Base-by-base conservation (phyloP, 1,284 basidiomycete species). In the Sphagnurus paluster region DNA sequence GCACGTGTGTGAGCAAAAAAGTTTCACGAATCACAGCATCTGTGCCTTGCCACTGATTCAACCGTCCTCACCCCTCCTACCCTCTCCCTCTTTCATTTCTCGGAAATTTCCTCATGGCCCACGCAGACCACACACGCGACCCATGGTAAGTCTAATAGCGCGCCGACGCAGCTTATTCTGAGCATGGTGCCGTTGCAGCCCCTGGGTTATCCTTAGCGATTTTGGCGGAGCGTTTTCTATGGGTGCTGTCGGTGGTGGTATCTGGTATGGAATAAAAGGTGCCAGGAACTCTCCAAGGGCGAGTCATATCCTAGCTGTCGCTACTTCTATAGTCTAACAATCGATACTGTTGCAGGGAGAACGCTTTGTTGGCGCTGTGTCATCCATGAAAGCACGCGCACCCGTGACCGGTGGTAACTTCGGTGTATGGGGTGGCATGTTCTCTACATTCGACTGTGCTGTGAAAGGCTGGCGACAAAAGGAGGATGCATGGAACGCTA, bases 241-340 rank as follows among this genome's bases (percentile, higher is more conserved):
- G 93, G 93, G 93, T 64, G 91, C 92, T 17, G 84, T 96, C 40
- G 94, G 94, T 59, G 93, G 96, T 60, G 93, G 92, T 56, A 94
- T 99, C 64, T 99, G 96, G 96, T 95, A 99, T 72, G 93, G 94
- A 56, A 95, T 98, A 64, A 99, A 99, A 71, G 97, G 96, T 50
- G 94, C 95, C 13, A 80, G 96, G 59, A 99, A 98, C 71, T 96
- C 93, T 51, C 96, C 96, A 48, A 79, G 88, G 66, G 94, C 95
- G 60, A 46, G 88, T 78, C 35, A 34, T 30, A 23, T 38, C 38
- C 10, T 45, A n/a, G 37, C 38, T 55, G 25, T 50, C 34, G 17
- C 26, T 41, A 29, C 8, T 3, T 29, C 20, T 41, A 33, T 6
- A 35, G n/a, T 5, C 26, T 14, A 23, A 41, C 14, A 23, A 20